Conservation (phyloP, 352 stramenopile genomes). For the Phytopythium chamaehyphon region DNA sequence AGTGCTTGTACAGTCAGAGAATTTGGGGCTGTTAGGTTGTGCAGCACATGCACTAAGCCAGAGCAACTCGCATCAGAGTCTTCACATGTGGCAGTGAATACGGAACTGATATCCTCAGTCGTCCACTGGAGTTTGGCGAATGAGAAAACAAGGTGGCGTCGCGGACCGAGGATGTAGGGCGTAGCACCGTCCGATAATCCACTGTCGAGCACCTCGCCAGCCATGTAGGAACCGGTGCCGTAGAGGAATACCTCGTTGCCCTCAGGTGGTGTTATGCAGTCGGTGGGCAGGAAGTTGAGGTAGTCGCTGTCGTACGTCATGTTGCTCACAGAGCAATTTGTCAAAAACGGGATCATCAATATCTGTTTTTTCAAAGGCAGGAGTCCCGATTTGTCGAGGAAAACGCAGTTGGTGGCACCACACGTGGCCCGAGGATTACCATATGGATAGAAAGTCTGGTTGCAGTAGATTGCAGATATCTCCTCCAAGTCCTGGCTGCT, state of each 20-base stretch:
- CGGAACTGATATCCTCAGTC: conserved; percentile 18
- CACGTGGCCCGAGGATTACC: conserved; percentile 20
- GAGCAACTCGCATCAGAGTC: conserved; percentile 13
- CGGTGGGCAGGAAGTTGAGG: conserved; percentile 24
- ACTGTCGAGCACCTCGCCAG: conserved; percentile 14
- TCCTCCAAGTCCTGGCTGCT: background rate
- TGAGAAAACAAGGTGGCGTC: conserved; percentile 26
- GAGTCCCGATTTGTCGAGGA: conserved; percentile 28
- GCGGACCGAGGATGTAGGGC: conserved; percentile 18
- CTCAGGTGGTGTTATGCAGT: conserved; percentile 9
- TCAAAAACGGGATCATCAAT: conserved; percentile 33
- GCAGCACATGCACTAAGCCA: conserved; percentile 21
- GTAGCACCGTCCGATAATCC: background rate
- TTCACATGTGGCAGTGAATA: conserved; percentile 24
- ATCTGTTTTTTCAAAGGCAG: conserved; percentile 32
- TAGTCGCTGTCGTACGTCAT: conserved; percentile 33
- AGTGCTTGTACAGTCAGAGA: conserved; percentile 13
- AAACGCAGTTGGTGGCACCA: conserved; percentile 31
- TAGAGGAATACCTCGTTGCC: conserved; percentile 34
- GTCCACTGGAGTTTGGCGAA: conserved; percentile 33
- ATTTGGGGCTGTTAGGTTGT: conserved; percentile 6
- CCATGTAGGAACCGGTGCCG: conserved; percentile 23
- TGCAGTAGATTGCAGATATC: conserved; percentile 10
- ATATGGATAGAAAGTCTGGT: conserved; percentile 18
- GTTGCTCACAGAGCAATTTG: conserved; percentile 26